Evolutionary conservation across 1,284 basidiomycete species (phyloP).

Genomic region (Fomitopsis schrenkii): DNA sequence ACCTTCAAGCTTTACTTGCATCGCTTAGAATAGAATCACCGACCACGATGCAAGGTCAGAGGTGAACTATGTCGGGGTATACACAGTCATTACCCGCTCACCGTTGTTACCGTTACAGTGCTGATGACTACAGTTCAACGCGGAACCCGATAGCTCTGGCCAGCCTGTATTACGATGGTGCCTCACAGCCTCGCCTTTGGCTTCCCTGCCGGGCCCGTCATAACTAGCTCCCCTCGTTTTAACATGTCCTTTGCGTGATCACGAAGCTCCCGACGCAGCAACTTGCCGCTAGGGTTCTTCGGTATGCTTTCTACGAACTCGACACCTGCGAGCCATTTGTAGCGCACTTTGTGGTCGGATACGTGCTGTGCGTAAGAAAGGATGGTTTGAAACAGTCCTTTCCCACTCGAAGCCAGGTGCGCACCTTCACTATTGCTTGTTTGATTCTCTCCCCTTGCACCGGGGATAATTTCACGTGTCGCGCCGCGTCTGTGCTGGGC

Average conservation of each 20-base stretch:
- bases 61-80: too few relatives aligned
- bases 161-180: neutral
- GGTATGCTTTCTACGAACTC: conserved; percentile 22
- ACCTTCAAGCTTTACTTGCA: too few relatives aligned
- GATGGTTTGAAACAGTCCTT: too few relatives aligned
- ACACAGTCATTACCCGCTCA: too few relatives aligned
- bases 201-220: neutral
- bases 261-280: conserved; percentile 17
- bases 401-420: neutral
- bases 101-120: too few relatives aligned
- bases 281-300: conserved; percentile 24
- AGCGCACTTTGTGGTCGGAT: conserved; percentile 18
- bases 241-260: conserved; percentile 17
- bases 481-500: conserved; percentile 38
- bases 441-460: conserved; percentile 29
- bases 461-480: conserved; percentile 33
- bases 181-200: conserved; percentile 5
- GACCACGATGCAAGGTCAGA: too few relatives aligned
- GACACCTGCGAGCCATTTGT: conserved; percentile 22
- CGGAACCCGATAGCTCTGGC: too few relatives aligned
- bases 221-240: conserved; percentile 3
- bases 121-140: too few relatives aligned
- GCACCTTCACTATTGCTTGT: conserved; percentile 21
- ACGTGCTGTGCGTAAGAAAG: conserved; percentile 19
- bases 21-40: too few relatives aligned